Base-by-base conservation (phyloP, 345 rosid genomes). In the Bruguiera sexangula region DNA sequence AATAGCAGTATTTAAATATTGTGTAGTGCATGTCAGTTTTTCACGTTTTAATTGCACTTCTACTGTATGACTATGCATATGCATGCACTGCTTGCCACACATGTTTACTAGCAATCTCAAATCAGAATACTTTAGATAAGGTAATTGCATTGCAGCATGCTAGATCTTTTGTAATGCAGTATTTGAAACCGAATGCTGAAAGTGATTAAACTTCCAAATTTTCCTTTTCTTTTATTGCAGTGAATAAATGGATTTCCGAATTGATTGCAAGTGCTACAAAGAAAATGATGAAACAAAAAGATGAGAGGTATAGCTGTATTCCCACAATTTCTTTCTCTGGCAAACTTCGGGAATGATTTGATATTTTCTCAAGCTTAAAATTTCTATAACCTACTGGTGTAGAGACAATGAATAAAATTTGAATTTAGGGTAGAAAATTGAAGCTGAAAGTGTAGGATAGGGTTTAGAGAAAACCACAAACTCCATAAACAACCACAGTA, bases 251-350 rank as follows among this genome's bases (percentile, higher is more conserved):
- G 97, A 93, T 93, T 72, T 81, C 93, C 50, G 83, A 83, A 70
- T 64, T 91, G 83, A 91, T 93, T 82, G 96, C 96, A 34, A 78
- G 81, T 80, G 98, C 93, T 63, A 93, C 98, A 1, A 86, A 87
- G 82, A 86, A 89, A 79, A 91, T 93, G 98, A 93, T 93, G 97
- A 91, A 88, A 85, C 88, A 86, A 74, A 93, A 93, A 82, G 98
- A 93, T 85, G 97, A 93, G 82, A 93, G 98, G 98, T 93, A 74
- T 30, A 67, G 9, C 19, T 76, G 6, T 39, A 37, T 67, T 74
- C 39, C 16, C 36, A 50, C 51, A 55, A 30, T 29, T 53, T 63
- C 51, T 56, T 66, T n/a, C 1, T 1, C 6, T n/a, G 29, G 16
- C 16, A 22, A 43, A 43, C 5, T 13, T 43, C 50, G 13, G 19